Evolutionary conservation across 2,329 filamentous ascomycete genomes (phyloP).

Genomic region (Simplicillium sp.): DNA sequence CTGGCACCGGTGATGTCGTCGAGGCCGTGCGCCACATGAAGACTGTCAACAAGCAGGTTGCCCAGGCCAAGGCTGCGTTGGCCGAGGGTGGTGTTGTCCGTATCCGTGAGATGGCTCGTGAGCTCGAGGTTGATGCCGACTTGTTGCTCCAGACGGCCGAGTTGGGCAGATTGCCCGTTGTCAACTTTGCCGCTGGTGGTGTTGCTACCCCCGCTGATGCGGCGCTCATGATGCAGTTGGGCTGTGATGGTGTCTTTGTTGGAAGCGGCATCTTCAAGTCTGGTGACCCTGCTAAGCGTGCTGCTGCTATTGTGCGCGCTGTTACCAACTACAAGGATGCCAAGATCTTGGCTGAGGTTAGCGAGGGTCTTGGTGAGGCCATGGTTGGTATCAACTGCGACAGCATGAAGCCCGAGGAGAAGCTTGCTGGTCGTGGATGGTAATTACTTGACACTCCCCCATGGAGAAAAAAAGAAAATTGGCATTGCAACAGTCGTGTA

Average conservation of each 20-base stretch:
- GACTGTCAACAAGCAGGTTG: conserved; percentile 76
- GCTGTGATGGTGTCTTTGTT: conserved; percentile 96
- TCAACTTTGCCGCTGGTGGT: conserved; percentile 97
- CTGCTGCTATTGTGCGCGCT: conserved; percentile 89
- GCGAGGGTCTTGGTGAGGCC: conserved; percentile 84
- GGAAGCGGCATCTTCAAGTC: conserved; percentile 97
- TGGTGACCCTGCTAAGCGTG: conserved; percentile 80
- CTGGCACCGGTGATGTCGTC: conserved; percentile 92
- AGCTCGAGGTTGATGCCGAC: conserved; percentile 68
- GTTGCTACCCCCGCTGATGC: conserved; percentile 98
- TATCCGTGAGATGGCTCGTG: conserved; percentile 65
- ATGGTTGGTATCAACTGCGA: conserved; percentile 94
- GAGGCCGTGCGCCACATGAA: conserved; percentile 96
- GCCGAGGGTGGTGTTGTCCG: conserved; percentile 38
- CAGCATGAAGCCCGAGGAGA: conserved; percentile 68
- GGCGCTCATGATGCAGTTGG: conserved; percentile 95
- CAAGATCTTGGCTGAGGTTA: conserved; percentile 77
- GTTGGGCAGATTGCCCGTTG: conserved; percentile 81
- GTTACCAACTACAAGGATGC: conserved; percentile 85
- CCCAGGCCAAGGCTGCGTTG: conserved; percentile 68
- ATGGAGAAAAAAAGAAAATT: background rate
- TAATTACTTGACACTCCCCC: too few species aligned
- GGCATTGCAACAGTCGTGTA: background rate
- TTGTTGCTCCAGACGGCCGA: conserved; percentile 81
- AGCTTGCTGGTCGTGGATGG: conserved; percentile 80